Percentiles rank a stretch among this genome's conserved stretches.
These are phyloP conservation scores for Oryza brachyantha DNA, from an alignment of 176 grass and related monocot genomes.

Conservation along the genomic window DNA sequence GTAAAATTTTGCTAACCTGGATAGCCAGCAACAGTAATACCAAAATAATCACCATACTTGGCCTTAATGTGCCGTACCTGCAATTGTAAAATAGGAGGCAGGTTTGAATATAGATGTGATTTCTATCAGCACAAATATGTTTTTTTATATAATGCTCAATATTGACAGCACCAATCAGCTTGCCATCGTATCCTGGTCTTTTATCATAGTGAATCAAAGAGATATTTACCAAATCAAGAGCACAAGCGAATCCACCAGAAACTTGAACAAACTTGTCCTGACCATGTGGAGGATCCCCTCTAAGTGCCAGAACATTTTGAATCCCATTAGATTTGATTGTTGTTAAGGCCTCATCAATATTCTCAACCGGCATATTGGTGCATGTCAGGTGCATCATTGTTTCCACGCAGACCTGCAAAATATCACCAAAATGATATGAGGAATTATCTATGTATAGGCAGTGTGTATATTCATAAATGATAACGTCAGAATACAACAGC, in stretches of 20 bases:
- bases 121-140: background rate
- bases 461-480: background rate
- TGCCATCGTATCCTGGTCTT: background rate
- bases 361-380: constrained; percentile 90
- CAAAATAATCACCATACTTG: constrained; percentile 84
- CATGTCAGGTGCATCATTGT: constrained; percentile 97
- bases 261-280: constrained; percentile 88
- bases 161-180: background rate
- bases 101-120: constrained; percentile 9
- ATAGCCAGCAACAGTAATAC: constrained; percentile 88
- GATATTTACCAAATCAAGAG: constrained; percentile 68
- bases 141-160: background rate
- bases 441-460: background rate
- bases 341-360: constrained; percentile 77
- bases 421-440: constrained; percentile 11
- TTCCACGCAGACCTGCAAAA: constrained; percentile 78
- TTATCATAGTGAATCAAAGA: background rate
- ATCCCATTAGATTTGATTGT: constrained; percentile 82
- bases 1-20: constrained; percentile 52
- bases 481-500: background rate
- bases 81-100: constrained; percentile 32
- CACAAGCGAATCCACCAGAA: constrained; percentile 80
- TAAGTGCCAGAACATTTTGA: constrained; percentile 92
- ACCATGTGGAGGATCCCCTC: constrained; percentile 84
- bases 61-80: constrained; percentile 74